Conservation (phyloP, 1,284 basidiomycete genomes). For the Golubevia sp. region DNA sequence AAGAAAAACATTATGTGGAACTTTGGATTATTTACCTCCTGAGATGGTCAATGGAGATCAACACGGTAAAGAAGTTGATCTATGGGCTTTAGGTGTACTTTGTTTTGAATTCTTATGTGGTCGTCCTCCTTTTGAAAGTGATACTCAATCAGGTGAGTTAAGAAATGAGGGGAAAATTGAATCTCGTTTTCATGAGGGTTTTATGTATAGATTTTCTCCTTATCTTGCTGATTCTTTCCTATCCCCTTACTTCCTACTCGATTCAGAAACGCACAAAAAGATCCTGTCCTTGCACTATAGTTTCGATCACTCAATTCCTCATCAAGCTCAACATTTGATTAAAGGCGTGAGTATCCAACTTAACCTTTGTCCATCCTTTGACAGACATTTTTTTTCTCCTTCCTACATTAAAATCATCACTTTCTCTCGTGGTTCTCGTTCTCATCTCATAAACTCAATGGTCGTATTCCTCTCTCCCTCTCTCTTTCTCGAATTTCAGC, state of each 20-base stretch:
- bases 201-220: conserved; percentile 4
- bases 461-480: not conserved
- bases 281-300: too few relatives aligned
- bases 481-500: conserved; percentile 10
- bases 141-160: conserved; percentile 24
- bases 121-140: conserved; percentile 53
- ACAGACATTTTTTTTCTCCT: not conserved
- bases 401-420: not conserved
- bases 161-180: not conserved
- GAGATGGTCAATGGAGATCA: conserved; percentile 56
- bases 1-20: conserved; percentile 55
- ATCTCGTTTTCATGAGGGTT: conserved; percentile 1
- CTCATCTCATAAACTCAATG: too few relatives aligned
- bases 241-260: too few relatives aligned
- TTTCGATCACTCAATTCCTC: too few relatives aligned
- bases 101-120: conserved; percentile 58
- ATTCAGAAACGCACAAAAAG: too few relatives aligned
- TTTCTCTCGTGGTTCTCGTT: not conserved
- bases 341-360: not conserved
- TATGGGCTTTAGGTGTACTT: conserved; percentile 58
- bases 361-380: not conserved
- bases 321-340: not conserved
- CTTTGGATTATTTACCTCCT: conserved; percentile 57
- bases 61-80: conserved; percentile 53
- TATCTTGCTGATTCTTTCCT: too few relatives aligned